phyloP scores from a whole-genome alignment of 1,139 yeast species.

The Debaryomycetaceae sp. region DNA sequence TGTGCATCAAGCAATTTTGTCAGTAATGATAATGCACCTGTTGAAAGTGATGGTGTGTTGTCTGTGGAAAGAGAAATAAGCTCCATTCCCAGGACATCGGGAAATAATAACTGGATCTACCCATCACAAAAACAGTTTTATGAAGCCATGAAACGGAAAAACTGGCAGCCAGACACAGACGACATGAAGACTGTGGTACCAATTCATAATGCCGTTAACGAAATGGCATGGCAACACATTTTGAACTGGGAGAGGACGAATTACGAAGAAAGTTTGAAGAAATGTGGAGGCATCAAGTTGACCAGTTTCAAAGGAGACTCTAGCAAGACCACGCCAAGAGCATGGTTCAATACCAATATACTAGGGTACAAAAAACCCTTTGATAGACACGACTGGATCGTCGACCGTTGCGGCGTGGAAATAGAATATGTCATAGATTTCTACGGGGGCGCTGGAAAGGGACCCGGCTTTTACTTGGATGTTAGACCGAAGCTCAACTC shows the following conservation, averaged over 20 bases:
- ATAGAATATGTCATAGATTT: constrained; percentile 93
- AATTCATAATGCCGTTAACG: constrained; percentile 90
- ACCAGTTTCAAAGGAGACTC: constrained; percentile 90
- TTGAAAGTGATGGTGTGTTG: constrained; percentile 31
- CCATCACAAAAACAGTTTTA: constrained; percentile 94
- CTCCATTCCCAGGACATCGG: constrained; percentile 77
- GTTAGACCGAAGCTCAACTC: constrained; percentile 87
- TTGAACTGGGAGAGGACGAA: constrained; percentile 72
- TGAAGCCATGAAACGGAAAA: constrained; percentile 89
- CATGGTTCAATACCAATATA: constrained; percentile 63
- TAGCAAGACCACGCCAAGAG: constrained; percentile 81
- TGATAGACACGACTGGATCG: constrained; percentile 94
- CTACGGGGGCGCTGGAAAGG: constrained; percentile 61
- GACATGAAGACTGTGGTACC: constrained; percentile 95
- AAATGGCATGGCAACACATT: constrained; percentile 86
- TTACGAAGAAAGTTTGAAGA: constrained; percentile 44
- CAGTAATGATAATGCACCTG: constrained; percentile 14
- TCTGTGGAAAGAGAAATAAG: constrained; percentile 75
- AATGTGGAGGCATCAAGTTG: constrained; percentile 82
- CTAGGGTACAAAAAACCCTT: constrained; percentile 77
- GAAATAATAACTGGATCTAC: constrained; percentile 76
- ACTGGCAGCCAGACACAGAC: constrained; percentile 75
- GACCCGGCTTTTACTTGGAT: constrained; percentile 74
- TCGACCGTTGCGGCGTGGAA: constrained; percentile 80
- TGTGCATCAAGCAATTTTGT: constrained; percentile 44